phyloP scores from a whole-genome alignment of 2,329 filamentous ascomycete species.

The Fusarium ambrosium region DNA sequence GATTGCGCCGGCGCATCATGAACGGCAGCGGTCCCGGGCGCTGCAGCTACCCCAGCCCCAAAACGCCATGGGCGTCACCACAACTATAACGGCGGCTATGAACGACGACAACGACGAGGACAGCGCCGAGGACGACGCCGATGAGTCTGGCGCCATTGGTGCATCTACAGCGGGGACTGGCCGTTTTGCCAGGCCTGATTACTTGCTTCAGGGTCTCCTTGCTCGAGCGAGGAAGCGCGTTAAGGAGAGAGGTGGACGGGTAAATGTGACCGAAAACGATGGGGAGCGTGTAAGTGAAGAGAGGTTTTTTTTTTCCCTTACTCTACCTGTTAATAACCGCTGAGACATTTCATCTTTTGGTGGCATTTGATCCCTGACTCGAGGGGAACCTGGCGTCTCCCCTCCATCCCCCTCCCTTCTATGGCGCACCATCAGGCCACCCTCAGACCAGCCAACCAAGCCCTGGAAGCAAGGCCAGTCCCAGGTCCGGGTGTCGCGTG shows the following conservation, averaged over 20 bases:
- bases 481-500: slow-evolving; percentile 38
- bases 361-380: slow-evolving; percentile 17
- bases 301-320: slow-evolving; percentile 2
- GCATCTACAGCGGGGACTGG: slow-evolving; percentile 15
- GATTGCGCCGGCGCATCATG: slow-evolving; percentile 27
- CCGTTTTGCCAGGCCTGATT: slow-evolving; percentile 40
- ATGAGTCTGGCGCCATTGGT: slow-evolving; percentile 27
- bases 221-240: slow-evolving; percentile 42
- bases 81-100: slow-evolving; percentile 12
- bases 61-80: slow-evolving; percentile 22
- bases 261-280: slow-evolving; percentile 7
- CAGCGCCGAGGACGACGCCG: slow-evolving; percentile 9
- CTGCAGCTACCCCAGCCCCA: slow-evolving; percentile 30
- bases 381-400: slow-evolving; percentile 1
- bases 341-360: slow-evolving; percentile 12
- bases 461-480: slow-evolving; percentile 7
- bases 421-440: slow-evolving; percentile 42
- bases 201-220: slow-evolving; percentile 39
- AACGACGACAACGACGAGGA: slow-evolving; percentile 8
- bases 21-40: slow-evolving; percentile 23
- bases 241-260: slow-evolving; percentile 36
- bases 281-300: slow-evolving; percentile 40
- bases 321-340: slow-evolving; percentile 9
- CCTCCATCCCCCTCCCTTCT: not conserved
- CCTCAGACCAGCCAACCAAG: slow-evolving; percentile 34